phyloP scores from a whole-genome alignment of 306 rosid genomes.

The Vigna mungo region DNA sequence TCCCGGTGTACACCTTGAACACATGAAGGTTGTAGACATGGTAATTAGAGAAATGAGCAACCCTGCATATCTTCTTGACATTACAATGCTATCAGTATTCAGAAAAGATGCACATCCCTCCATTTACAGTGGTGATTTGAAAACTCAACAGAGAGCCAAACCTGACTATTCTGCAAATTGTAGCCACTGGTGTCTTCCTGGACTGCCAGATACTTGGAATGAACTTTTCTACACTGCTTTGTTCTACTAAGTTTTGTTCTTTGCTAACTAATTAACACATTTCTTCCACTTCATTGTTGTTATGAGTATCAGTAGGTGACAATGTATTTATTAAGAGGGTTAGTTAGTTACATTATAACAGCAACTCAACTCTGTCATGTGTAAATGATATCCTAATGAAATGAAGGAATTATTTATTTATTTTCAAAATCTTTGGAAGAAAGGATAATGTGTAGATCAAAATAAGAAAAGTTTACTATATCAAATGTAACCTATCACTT shows the following conservation, averaged over 20 bases:
- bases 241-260: conserved; percentile 51
- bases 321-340: conserved; percentile 44
- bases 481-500: neutral
- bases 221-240: conserved; percentile 72
- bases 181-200: conserved; percentile 99
- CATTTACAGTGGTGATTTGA: conserved; percentile 84
- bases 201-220: conserved; percentile 96
- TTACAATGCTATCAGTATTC: conserved; percentile 76
- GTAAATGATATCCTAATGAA: conserved; percentile 48
- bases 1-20: conserved; percentile 67
- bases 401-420: neutral
- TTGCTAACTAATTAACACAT: conserved; percentile 35
- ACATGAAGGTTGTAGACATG: conserved; percentile 76
- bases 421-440: neutral
- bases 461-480: too few relatives aligned
- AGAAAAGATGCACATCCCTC: conserved; percentile 95
- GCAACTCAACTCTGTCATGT: conserved; percentile 37
- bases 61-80: conserved; percentile 76
- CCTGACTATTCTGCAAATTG: conserved; percentile 82
- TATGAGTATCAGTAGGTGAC: conserved; percentile 36
- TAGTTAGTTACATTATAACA: conserved; percentile 34
- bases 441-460: neutral
- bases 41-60: conserved; percentile 73
- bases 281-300: conserved; percentile 12
- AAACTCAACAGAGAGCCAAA: conserved; percentile 73